These are phyloP conservation scores for Hebeloma cylindrosporum DNA, from an alignment of 768 basidiomycete species.

Conservation along the genomic window DNA sequence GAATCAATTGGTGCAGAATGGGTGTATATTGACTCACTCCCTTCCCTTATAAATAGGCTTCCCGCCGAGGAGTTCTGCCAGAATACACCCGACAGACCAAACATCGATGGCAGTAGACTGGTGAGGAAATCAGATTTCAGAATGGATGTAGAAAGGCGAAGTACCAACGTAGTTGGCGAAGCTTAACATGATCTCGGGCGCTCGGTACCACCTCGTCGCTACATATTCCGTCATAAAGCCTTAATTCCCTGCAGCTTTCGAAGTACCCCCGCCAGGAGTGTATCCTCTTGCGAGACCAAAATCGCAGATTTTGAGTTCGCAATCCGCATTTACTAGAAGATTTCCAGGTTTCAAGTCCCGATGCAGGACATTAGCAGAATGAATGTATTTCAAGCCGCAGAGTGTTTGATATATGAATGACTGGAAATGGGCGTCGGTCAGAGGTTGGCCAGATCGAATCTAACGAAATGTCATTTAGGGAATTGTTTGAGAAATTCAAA, in stretches of 20 bases:
- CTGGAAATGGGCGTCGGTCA: conserved; percentile 90
- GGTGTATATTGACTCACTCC: conserved; percentile 62
- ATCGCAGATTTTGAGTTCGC: conserved; percentile 98
- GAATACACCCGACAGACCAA: conserved; percentile 95
- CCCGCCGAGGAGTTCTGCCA: conserved; percentile 89
- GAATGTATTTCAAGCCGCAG: conserved; percentile 97
- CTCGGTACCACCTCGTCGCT: conserved; percentile 98
- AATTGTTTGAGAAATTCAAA: not conserved
- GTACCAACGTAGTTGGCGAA: conserved; percentile 86
- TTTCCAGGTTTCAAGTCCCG: conserved; percentile 96
- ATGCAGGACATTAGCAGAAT: conserved; percentile 96
- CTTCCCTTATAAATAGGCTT: conserved; percentile 97
- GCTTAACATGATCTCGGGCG: conserved; percentile 98
- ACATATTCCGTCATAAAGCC: conserved; percentile 99
- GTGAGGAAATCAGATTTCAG: conserved; percentile 17
- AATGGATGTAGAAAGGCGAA: not conserved
- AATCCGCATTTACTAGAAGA: conserved; percentile 96
- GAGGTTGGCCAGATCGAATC: conserved; percentile 86
- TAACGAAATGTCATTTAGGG: conserved; percentile 21
- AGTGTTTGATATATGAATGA: conserved; percentile 98
- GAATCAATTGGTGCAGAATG: not conserved
- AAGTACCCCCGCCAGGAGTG: conserved; percentile 77
- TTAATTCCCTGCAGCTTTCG: conserved; percentile 72
- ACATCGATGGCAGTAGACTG: conserved; percentile 91
- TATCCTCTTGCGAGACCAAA: conserved; percentile 96